Evolutionary conservation across 202 grass and related monocot genomes (phyloP), one percentile per base, ranked within the genome.

Genomic region (Zizania palustris): DNA sequence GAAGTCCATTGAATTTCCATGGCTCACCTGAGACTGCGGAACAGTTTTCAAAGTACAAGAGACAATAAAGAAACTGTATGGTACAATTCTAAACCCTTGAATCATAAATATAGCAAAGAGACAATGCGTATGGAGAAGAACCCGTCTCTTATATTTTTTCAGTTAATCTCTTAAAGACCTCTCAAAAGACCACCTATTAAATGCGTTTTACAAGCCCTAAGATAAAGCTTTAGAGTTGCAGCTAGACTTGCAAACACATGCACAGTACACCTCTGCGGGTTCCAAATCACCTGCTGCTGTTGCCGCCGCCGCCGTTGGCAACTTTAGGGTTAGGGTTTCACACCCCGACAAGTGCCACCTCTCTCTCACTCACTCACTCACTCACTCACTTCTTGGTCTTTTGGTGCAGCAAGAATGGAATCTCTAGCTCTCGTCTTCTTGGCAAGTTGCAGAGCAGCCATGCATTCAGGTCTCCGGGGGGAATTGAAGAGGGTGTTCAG

Each of bases 251-350:
- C n/a, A 80, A 73, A 81, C 77, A 82, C 82, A 85, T 82, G 85
- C 83, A 65, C 79, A 71, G 51, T 55, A 20, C n/a, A 20, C 16
- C 63, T 82, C 61, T 77, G 83, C 53, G 68, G 85, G 74, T 88
- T 87, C 84, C 84, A 71, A 85, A 18, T 64, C 38, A 5, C 21
- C 59, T 57, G 28, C 28, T 28, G 4, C 40, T 42, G 7, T 3
- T 7, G 46, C 46, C 15, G 56, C 57, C 80, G 8, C 57, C n/a
- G 73, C 73, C 63, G 64, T 83, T 75, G 61, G 9, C 37, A 62
- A 62, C 64, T 84, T 82, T 91, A 91, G 89, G 85, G 89, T 88
- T 91, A 91, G 89, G 85, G 85, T 91, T 91, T 76, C 77, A 82
- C 71, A 53, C 53, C 62, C 10, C 63, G 58, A 59, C 34, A 88